A percentile compares a stretch with the other conserved stretches of the same genome.
These are phyloP conservation scores for Meyerozyma athensensis DNA, from an alignment of 1,139 yeast species.

Conservation along the genomic window DNA sequence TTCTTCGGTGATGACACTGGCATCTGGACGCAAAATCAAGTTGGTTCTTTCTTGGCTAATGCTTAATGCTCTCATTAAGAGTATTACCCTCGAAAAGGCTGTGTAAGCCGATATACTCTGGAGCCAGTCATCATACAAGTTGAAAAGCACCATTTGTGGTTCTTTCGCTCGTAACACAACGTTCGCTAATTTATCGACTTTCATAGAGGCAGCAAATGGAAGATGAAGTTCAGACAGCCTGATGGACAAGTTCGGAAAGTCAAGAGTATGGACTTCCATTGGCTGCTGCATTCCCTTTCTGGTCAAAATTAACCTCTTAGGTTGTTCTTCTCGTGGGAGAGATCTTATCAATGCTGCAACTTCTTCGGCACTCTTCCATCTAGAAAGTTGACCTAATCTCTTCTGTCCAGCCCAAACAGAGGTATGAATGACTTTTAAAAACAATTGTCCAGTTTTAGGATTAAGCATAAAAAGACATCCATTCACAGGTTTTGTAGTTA, in stretches of 20 bases:
- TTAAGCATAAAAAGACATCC: conserved; percentile 89
- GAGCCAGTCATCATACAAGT: conserved; percentile 94
- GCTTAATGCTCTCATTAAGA: conserved; percentile 74
- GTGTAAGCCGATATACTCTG: conserved; percentile 80
- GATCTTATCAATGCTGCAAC: conserved; percentile 89
- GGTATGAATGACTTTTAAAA: conserved; percentile 84
- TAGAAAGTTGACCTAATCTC: conserved; percentile 87
- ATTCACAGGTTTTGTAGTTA: conserved; percentile 88
- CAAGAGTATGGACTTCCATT: conserved; percentile 92
- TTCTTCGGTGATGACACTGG: conserved; percentile 60
- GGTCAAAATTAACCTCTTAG: conserved; percentile 85
- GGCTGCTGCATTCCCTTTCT: conserved; percentile 93
- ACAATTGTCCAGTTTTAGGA: conserved; percentile 86
- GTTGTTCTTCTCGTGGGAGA: conserved; percentile 89
- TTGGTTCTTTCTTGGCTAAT: conserved; percentile 76
- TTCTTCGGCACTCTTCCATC: conserved; percentile 99
- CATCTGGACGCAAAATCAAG: conserved; percentile 71
- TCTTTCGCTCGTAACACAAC: conserved; percentile 82
- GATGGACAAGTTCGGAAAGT: conserved; percentile 87
- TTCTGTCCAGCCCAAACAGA: conserved; percentile 98
- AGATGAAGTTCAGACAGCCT: conserved; percentile 85
- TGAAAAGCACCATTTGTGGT: conserved; percentile 88
- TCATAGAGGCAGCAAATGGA: conserved; percentile 86
- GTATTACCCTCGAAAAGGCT: conserved; percentile 83
- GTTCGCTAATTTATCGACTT: conserved; percentile 75